These are phyloP conservation scores for Carex pumila DNA, from an alignment of 176 grass and related monocot genomes.

Conservation along the genomic window DNA sequence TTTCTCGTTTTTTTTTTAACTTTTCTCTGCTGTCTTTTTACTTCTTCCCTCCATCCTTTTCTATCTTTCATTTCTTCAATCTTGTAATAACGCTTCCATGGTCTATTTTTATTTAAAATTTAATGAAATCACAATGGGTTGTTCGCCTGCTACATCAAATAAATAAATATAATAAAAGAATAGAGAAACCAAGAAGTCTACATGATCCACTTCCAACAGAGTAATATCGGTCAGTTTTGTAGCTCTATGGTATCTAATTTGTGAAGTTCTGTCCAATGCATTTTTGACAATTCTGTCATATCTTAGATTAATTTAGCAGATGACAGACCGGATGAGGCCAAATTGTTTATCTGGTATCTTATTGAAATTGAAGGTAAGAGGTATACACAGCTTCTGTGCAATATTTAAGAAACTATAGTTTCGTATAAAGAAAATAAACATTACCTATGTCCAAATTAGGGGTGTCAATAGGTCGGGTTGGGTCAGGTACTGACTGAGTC, in stretches of 20 bases:
- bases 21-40: no score
- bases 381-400: neutral
- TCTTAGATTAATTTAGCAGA: neutral
- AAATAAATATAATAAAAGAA: no score
- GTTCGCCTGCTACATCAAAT: no score
- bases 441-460: neutral
- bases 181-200: neutral
- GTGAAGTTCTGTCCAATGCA: neutral
- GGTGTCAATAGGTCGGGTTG: neutral
- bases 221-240: neutral
- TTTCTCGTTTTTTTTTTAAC: no score
- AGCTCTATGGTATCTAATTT: neutral
- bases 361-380: neutral
- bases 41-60: no score
- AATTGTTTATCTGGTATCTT: neutral
- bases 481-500: neutral
- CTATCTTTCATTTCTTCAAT: no score
- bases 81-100: no score
- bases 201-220: neutral
- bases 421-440: neutral
- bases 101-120: no score
- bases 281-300: neutral
- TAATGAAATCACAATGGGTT: no score
- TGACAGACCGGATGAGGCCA: neutral
- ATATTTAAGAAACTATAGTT: neutral